Evolutionary conservation across 2,329 filamentous ascomycete species (phyloP), one percentile per base, ranked within the genome.

Genomic region (Acrodontium crateriforme): DNA sequence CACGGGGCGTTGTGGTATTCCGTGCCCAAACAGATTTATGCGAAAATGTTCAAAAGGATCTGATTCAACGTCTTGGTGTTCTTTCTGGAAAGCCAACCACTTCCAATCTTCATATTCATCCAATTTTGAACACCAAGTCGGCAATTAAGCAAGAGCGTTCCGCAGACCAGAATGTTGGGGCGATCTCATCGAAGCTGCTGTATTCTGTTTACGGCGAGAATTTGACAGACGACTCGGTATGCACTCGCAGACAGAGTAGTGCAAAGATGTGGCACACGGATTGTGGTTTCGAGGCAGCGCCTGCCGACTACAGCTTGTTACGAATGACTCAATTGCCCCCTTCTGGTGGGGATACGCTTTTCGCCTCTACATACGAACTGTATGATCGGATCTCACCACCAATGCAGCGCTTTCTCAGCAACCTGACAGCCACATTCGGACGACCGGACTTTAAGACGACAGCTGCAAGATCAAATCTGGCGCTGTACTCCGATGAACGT

Each of bases 1-100:
- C 71, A 34, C 67, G 75, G 1, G 74, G 74, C 7, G 75, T 80
- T 3, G 73, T 79, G 17, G 78, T 79, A 56, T 77, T 80, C 54
- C 67, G 74, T 12, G 63, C 67, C 16, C 75, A 81, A 38, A 55
- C 71, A 41, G 58, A 64, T 44, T 52, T 78, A 19, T 65, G 62
- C 37, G 66, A 76, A 44, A 68, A 71, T 2, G 60, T 74, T 11
- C 65, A 70, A 42, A 81, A 81, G 53, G 56, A 72, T 29, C 59
- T 81, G 0, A 68, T 69, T 18, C 59, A 71, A 9, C 60, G 63
- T 1, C 59, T 79, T 2, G 74, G 74, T 6, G 55, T 69, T 40
- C 56, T 77, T 7, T 60, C 65, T 1, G 71, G 71, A 22, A 71
- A 68, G 33, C 74, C 74, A 0, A 38, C 55, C 0, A 60, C 61